Conservation (phyloP, 345 rosid genomes). For the Eucalyptus cloeziana region DNA sequence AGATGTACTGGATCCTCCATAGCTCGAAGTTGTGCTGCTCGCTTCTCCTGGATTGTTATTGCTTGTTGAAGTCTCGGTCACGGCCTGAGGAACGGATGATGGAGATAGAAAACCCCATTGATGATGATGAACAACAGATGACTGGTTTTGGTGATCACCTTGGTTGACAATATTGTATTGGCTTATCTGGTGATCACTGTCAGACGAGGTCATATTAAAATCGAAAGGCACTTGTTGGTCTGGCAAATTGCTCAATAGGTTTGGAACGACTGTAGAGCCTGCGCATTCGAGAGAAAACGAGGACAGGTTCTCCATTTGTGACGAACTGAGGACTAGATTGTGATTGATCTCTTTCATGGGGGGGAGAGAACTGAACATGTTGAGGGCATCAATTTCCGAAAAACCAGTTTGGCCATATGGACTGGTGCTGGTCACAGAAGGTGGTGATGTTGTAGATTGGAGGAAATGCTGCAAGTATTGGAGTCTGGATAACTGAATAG, state of each 20-base stretch:
- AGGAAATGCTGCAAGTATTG: slow-evolving; percentile 32
- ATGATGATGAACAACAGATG: background rate
- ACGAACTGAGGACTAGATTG: background rate
- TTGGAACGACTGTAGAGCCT: background rate
- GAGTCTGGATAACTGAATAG: slow-evolving; percentile 33
- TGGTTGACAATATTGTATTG: background rate
- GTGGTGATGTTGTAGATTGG: background rate
- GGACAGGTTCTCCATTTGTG: background rate
- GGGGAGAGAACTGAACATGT: background rate
- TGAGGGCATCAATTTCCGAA: background rate
- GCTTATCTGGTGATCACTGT: background rate
- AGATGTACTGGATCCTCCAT: background rate
- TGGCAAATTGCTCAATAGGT: background rate
- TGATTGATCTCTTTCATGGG: background rate
- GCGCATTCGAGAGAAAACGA: background rate
- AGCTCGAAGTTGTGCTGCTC: background rate
- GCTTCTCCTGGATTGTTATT: background rate
- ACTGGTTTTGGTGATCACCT: background rate
- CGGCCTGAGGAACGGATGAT: background rate
- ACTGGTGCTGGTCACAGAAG: background rate
- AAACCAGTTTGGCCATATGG: background rate
- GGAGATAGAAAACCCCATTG: background rate
- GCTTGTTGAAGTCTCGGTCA: background rate
- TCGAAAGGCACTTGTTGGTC: slow-evolving; percentile 6
- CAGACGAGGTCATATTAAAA: slow-evolving; percentile 3